Evolutionary conservation across 116 monocot genomes (phyloP).

Genomic region (Cymodocea nodosa): DNA sequence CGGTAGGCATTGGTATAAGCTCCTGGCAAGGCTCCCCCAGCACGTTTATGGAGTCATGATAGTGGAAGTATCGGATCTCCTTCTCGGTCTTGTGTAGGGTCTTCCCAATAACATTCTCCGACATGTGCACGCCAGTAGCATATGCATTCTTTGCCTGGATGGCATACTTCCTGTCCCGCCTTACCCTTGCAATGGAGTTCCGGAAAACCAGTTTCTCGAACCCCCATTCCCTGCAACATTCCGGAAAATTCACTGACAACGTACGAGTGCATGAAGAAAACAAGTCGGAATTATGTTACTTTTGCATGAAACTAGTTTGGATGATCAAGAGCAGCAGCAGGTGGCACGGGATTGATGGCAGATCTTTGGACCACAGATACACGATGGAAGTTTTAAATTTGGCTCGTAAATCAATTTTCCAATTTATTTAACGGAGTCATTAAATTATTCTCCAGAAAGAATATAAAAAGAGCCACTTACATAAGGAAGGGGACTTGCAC

Average conservation of each 20-base stretch:
- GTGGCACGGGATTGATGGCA: no score
- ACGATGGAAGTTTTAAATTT: no score
- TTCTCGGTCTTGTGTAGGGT: slow-evolving; percentile 84
- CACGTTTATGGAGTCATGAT: slow-evolving; percentile 88
- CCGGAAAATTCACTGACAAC: not conserved
- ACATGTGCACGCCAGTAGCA: slow-evolving; percentile 97
- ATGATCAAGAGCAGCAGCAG: no score
- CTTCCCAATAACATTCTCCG: slow-evolving; percentile 70
- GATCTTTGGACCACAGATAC: no score
- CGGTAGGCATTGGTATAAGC: slow-evolving; percentile 44
- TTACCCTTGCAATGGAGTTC: slow-evolving; percentile 52
- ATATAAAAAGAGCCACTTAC: no score
- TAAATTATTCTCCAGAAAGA: no score
- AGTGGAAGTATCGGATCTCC: slow-evolving; percentile 86
- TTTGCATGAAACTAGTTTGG: no score
- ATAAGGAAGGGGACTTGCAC: no score
- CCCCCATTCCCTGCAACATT: slow-evolving; percentile 72
- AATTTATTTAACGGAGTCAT: no score
- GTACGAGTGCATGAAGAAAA: no score
- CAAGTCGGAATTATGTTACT: no score
- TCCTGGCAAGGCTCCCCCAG: slow-evolving; percentile 72
- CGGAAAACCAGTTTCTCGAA: slow-evolving; percentile 94
- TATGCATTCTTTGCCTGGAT: slow-evolving; percentile 84
- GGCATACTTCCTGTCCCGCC: slow-evolving; percentile 87
- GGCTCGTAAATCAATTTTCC: no score